These are phyloP conservation scores for Cruciata laevipes DNA, from an alignment of 257 asterid genomes.

Conservation along the genomic window DNA sequence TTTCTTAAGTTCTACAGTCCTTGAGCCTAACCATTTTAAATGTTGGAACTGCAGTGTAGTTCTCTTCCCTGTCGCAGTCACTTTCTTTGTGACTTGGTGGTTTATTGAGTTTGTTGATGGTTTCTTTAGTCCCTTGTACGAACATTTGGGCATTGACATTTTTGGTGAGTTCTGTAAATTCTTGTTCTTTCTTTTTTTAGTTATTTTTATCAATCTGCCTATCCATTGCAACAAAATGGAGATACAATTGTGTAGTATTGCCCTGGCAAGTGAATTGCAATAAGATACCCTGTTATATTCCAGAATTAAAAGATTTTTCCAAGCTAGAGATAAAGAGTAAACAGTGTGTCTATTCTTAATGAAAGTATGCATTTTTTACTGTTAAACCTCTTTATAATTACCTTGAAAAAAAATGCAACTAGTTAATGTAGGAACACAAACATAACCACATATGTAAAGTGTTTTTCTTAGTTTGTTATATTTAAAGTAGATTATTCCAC, in stretches of 20 bases:
- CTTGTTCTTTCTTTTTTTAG: not conserved
- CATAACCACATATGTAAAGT: not conserved
- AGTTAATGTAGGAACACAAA: not conserved
- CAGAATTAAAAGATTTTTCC: not conserved
- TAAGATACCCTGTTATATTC: not conserved
- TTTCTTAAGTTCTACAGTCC: not conserved
- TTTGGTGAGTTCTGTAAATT: slow-evolving; percentile 46
- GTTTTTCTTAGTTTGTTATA: not conserved
- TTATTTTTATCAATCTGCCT: not conserved
- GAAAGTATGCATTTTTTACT: not conserved
- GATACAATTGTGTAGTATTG: not conserved
- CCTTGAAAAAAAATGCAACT: no score
- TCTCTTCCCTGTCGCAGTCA: slow-evolving; percentile 84
- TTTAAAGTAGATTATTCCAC: not conserved
- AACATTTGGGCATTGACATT: slow-evolving; percentile 66
- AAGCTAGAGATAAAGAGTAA: not conserved
- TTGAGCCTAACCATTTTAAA: slow-evolving; percentile 5
- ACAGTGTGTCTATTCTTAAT: not conserved
- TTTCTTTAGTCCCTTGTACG: slow-evolving; percentile 93
- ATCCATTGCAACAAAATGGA: not conserved
- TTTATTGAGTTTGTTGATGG: slow-evolving; percentile 93
- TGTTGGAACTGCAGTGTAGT: slow-evolving; percentile 63
- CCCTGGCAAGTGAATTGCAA: not conserved
- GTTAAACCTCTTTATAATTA: no score
- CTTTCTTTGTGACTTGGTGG: slow-evolving; percentile 93